Evolutionary conservation across 768 basidiomycete genomes (phyloP).

Genomic region (Tephrocybe rancida): DNA sequence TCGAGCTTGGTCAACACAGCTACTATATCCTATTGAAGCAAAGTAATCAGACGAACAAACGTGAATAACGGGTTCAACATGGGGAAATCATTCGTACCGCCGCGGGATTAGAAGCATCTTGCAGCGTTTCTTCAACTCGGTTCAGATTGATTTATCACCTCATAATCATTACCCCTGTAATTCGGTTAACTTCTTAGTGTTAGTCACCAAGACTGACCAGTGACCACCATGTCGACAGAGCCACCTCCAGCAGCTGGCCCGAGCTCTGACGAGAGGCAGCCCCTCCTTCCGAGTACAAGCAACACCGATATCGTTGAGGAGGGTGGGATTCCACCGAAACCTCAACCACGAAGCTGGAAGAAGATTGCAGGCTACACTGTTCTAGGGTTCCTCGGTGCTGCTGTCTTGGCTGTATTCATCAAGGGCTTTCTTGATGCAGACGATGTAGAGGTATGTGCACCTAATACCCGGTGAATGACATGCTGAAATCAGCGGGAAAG

Average conservation of each 20-base stretch:
- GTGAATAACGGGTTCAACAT: conserved; percentile 38
- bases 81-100: conserved; percentile 49
- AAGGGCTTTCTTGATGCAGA: conserved; percentile 73
- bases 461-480: neutral
- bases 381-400: conserved; percentile 34
- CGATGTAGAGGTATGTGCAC: conserved; percentile 59
- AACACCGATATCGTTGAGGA: conserved; percentile 5
- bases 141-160: neutral
- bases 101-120: conserved; percentile 57
- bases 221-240: conserved; percentile 9
- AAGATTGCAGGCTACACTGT: conserved; percentile 31
- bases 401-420: conserved; percentile 54
- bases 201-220: neutral
- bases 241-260: neutral
- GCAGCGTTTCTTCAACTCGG: conserved; percentile 81
- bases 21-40: conserved; percentile 57
- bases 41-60: conserved; percentile 31
- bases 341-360: conserved; percentile 20
- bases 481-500: conserved; percentile 34
- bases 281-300: conserved; percentile 18
- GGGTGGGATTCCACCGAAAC: neutral
- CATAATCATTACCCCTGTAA: neutral
- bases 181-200: neutral
- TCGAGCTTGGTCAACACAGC: conserved; percentile 63
- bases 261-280: conserved; percentile 23